Evolutionary conservation across 2,329 filamentous ascomycete species (phyloP), one percentile per base, ranked within the genome.

Genomic region (Talaromyces rugulosus): DNA sequence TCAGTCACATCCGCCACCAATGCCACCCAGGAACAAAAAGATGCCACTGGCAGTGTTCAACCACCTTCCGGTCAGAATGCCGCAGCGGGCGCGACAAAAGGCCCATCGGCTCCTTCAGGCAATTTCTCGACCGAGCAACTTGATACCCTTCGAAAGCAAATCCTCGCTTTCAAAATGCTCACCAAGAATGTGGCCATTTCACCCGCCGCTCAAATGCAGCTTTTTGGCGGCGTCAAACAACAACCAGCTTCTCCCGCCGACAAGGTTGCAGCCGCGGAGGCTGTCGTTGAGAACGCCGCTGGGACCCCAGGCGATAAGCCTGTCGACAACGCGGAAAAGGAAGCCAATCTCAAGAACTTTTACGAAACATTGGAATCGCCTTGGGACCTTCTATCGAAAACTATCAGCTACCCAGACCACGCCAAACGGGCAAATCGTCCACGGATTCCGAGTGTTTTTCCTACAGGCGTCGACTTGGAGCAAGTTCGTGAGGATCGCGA

Each of bases 131-230:
- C 85, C 28, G 90, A 95, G 61, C 95, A 99, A 74, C 80, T 96
- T 53, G 82, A 84, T 28, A 86, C 91, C 51, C 80, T 99, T 9
- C 85, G 91, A 63, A 88, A 90, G 66, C 95, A 99, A 74, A 96
- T 98, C 57, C 84, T 89, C 68, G 93, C 94, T 0, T 98, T 97
- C 78, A 96, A 96, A 77, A 84, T 92, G 67, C 82, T 99, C 4
- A 89, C 91, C 5, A 96, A 95, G 76, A 96, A 96, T 68, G 83
- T 89, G 14, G 89, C 92, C 0, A 86, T 98, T 3, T 92, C 94
- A 0, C 77, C 85, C 33, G 84, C 86, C 65, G 85, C 96, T 66
- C 92, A 96, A 73, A 90, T 94, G 71, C 87, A 90, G 56, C 87
- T 98, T 42, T 96, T 93, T 72, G 83, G 89, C 52, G 87, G 75